Evolutionary conservation across 495 filamentous ascomycete genomes (phyloP).

Genomic region (Clohesyomyces aquaticus): DNA sequence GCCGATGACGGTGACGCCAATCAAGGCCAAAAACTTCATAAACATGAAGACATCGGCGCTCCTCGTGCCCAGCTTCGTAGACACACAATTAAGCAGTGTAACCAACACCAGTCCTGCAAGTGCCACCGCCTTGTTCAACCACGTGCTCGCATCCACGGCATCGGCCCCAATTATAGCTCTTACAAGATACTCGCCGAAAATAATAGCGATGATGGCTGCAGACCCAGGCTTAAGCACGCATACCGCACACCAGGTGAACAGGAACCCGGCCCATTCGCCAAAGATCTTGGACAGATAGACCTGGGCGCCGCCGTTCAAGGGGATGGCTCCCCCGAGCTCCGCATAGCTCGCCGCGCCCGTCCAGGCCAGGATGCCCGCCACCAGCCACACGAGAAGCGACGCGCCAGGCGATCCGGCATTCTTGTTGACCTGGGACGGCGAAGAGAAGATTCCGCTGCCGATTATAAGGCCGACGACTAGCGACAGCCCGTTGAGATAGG

Average conservation of each 20-base stretch:
- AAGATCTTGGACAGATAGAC: conserved; percentile 95
- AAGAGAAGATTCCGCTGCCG: conserved; percentile 96
- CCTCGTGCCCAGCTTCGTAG: conserved; percentile 81
- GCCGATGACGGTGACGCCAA: conserved; percentile 85
- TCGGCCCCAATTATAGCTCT: conserved; percentile 82
- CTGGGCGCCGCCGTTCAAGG: conserved; percentile 91
- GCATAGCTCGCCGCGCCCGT: conserved; percentile 96
- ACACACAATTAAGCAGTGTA: conserved; percentile 84
- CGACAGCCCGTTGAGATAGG: conserved; percentile 89
- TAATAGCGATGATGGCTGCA: conserved; percentile 92
- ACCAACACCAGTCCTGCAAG: conserved; percentile 74
- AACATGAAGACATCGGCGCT: conserved; percentile 93
- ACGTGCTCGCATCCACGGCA: conserved; percentile 71
- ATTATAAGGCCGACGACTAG: conserved; percentile 92
- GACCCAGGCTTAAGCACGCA: conserved; percentile 92
- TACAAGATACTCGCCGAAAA: conserved; percentile 96
- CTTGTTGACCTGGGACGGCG: conserved; percentile 88
- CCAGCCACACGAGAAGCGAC: conserved; percentile 83
- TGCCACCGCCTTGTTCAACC: conserved; percentile 90
- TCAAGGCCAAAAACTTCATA: conserved; percentile 87
- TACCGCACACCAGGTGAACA: conserved; percentile 95
- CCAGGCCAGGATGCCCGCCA: conserved; percentile 92
- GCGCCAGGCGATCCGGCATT: conserved; percentile 93
- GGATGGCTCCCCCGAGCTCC: conserved; percentile 93
- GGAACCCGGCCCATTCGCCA: conserved; percentile 85